Base-by-base conservation (phyloP, 352 stramenopile genomes). In the Phytopythium cucurbitacearum region DNA sequence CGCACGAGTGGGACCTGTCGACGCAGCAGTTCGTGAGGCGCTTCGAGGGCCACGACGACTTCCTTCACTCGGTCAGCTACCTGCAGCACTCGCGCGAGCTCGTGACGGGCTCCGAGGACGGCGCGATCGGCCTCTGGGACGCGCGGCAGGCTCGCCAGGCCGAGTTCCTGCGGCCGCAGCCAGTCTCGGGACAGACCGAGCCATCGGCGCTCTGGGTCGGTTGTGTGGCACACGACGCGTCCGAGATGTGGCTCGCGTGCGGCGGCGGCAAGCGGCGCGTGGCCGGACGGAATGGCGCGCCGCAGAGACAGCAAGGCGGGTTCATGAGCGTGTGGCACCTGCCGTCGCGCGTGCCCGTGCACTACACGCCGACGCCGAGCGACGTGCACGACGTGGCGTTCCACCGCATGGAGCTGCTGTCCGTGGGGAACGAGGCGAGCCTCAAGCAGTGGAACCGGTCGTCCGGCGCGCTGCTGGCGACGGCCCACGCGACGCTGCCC, bases 261-360 rank as follows among this genome's bases (percentile, higher is more conserved):
- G 78, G 80, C 28, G 80, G 80, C 39, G 67, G 77, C 39, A 75
- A 65, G 32, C 73, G 72, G 35, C 62, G 60, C n/a, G 43, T 59
- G 28, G 43, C 60, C 38, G 60, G 66, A 32, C 21, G 21, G 21
- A 28, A 2, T 28, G 21, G 21, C 21, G 21, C 21, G 21, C 21
- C 21, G 21, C 21, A 28, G 21, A 28, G 21, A 28, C 21, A 28
- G 21, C 21, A 28, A 28, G 60, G 69, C 5, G 81, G 81, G 0
- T 91, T 89, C 56, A 38, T 89, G 5, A 67, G 78, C 43, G 85
- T 91, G 74, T 91, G 81, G 81, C 78, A 91, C 52, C 53, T 91
- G 50, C 81, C 81, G 15, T 89, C 81, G 12, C 79, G 78, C 37
- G 76, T 89, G 15, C 76, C 79, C 0, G 67, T 91, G 40, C 78